phyloP scores from a whole-genome alignment of 2,329 filamentous ascomycete genomes.

The Pseudogymnoascus sp. region DNA sequence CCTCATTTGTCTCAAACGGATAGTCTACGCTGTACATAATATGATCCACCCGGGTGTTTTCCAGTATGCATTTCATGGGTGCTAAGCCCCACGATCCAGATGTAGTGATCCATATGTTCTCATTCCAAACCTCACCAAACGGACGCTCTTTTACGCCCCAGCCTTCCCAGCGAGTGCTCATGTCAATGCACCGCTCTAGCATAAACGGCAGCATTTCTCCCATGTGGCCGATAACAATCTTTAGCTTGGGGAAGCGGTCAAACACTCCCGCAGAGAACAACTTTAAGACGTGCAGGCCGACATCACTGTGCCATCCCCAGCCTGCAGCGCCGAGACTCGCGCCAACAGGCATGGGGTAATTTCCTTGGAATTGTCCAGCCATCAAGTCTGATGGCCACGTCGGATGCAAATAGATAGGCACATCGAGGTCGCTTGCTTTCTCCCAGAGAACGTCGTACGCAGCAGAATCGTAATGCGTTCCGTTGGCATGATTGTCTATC shows the following conservation, averaged over 20 bases:
- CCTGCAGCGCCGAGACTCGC: slow-evolving; percentile 32
- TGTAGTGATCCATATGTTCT: slow-evolving; percentile 49
- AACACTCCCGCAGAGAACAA: slow-evolving; percentile 47
- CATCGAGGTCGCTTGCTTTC: slow-evolving; percentile 30
- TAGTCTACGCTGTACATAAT: slow-evolving; percentile 52
- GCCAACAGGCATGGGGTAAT: slow-evolving; percentile 21
- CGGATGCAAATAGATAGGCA: slow-evolving; percentile 37
- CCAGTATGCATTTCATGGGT: slow-evolving; percentile 34
- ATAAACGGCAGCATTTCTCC: slow-evolving; percentile 46
- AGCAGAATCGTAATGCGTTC: slow-evolving; percentile 14
- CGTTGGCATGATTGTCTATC: slow-evolving; percentile 34
- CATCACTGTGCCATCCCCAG: slow-evolving; percentile 43
- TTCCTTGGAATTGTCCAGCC: slow-evolving; percentile 20
- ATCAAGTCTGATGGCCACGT: slow-evolving; percentile 20
- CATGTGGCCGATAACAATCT: slow-evolving; percentile 45
- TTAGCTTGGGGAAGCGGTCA: slow-evolving; percentile 43
- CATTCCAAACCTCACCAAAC: slow-evolving; percentile 43
- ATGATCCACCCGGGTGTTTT: slow-evolving; percentile 38
- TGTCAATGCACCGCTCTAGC: slow-evolving; percentile 37
- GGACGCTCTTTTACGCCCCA: slow-evolving; percentile 17
- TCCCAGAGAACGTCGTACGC: slow-evolving; percentile 39
- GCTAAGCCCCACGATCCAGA: slow-evolving; percentile 43
- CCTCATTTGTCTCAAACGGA: slow-evolving; percentile 42
- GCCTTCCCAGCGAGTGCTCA: slow-evolving; percentile 14
- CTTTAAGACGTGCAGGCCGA: slow-evolving; percentile 38